phyloP scores from a whole-genome alignment of 140 eudicot species.

The Oenanthe javanica region DNA sequence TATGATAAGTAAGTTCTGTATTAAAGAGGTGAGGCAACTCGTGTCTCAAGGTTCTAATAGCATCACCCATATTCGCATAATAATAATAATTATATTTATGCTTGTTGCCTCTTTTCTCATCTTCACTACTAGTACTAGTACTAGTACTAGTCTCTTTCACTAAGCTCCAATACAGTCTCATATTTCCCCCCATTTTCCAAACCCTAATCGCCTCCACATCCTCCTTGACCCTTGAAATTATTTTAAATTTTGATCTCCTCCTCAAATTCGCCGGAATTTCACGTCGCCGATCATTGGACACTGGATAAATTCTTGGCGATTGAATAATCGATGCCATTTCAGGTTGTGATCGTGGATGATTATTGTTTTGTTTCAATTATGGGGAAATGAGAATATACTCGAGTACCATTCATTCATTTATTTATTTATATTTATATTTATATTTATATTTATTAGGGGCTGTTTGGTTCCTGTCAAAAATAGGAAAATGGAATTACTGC shows the following conservation, averaged over 20 bases:
- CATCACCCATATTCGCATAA: conserved; percentile 68
- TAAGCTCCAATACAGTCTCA: conserved; percentile 27
- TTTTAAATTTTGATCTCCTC: conserved; percentile 2
- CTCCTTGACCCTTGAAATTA: conserved; percentile 8
- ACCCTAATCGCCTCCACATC: conserved; percentile 38
- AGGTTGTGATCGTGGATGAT: neutral
- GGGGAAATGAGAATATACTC: neutral
- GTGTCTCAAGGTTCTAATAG: conserved; percentile 73
- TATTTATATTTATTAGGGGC: neutral
- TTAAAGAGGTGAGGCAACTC: conserved; percentile 67
- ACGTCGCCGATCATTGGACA: neutral
- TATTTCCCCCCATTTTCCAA: conserved; percentile 23
- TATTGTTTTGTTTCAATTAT: neutral
- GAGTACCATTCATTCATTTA: too few species aligned
- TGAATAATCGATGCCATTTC: neutral
- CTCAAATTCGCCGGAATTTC: neutral
- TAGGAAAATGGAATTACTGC: too few species aligned
- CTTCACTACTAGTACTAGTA: too few species aligned
- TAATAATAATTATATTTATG: conserved; percentile 7
- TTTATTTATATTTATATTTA: too few species aligned
- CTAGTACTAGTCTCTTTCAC: conserved; percentile 27
- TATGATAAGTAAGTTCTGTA: conserved; percentile 49
- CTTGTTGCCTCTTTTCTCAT: too few species aligned
- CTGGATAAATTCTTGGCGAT: neutral
- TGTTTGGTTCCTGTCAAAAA: neutral